Conservation (phyloP, 768 basidiomycete genomes). For the Naganishia randhawae region DNA sequence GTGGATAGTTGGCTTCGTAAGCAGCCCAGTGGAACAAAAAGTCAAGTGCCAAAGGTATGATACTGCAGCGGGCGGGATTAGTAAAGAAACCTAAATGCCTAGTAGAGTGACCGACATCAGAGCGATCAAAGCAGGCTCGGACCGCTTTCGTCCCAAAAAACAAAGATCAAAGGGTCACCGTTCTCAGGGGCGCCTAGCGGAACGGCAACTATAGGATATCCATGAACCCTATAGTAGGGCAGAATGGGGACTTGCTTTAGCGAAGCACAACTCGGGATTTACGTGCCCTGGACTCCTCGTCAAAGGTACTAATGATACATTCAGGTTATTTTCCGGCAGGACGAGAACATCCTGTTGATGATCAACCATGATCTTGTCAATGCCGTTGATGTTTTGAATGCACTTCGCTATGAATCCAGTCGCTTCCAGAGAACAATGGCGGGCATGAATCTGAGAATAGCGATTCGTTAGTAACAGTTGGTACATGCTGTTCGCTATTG, state of each 20-base stretch:
- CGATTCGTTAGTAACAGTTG: too few species aligned
- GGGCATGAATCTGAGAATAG: too few species aligned
- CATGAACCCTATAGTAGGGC: not conserved
- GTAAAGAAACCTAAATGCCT: not conserved
- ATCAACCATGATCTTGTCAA: not conserved
- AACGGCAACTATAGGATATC: not conserved
- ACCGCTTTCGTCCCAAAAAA: not conserved
- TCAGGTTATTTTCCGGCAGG: not conserved
- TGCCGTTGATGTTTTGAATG: too few species aligned
- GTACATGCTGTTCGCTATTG: too few species aligned
- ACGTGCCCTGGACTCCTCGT: too few species aligned
- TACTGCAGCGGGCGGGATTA: too few species aligned
- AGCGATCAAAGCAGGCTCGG: not conserved
- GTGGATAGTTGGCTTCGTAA: not conserved
- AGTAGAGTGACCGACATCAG: not conserved
- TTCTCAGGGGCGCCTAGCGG: not conserved
- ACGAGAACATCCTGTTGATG: not conserved
- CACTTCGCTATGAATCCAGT: too few species aligned
- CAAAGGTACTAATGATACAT: not conserved
- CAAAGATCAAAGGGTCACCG: not conserved
- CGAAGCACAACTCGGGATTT: not conserved
- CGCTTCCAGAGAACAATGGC: too few species aligned
- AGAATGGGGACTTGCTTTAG: not conserved
- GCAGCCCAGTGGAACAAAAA: not conserved
- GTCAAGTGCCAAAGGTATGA: not conserved